Conservation (phyloP, 2,329 filamentous ascomycete species). For the Ilyonectria mors-panacis region DNA sequence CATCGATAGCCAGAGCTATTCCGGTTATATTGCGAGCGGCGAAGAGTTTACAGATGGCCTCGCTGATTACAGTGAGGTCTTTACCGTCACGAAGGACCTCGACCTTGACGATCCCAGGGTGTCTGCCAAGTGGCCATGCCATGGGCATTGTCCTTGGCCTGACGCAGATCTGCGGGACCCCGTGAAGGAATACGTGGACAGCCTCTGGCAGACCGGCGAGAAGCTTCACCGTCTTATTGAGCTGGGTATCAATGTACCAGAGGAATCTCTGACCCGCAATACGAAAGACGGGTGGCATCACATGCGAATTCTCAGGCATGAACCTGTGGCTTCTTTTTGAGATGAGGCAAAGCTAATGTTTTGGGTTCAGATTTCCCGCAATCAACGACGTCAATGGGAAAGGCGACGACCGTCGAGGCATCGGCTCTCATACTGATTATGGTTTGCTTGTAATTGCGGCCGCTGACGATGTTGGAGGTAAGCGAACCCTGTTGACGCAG, state of each 20-base stretch:
- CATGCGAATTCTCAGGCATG: conserved; percentile 62
- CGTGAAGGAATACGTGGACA: conserved; percentile 59
- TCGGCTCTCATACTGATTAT: conserved; percentile 68
- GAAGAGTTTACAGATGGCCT: conserved; percentile 65
- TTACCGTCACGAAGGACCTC: conserved; percentile 66
- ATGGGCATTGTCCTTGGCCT: conserved; percentile 65
- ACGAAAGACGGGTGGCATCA: conserved; percentile 68
- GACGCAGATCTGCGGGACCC: conserved; percentile 56
- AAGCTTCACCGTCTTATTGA: conserved; percentile 63
- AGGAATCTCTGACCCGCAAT: conserved; percentile 57
- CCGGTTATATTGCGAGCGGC: conserved; percentile 65
- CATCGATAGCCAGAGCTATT: conserved; percentile 61
- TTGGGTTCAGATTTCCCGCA: conserved; percentile 46
- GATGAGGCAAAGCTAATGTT: neutral
- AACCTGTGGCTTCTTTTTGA: conserved; percentile 30
- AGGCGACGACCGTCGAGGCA: conserved; percentile 64
- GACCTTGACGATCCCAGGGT: conserved; percentile 56
- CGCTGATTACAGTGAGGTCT: conserved; percentile 67
- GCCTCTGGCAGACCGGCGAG: conserved; percentile 59
- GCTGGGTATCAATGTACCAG: conserved; percentile 58
- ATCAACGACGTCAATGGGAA: conserved; percentile 61
- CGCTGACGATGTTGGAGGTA: conserved; percentile 65
- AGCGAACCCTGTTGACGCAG: conserved; percentile 10
- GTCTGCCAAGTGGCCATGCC: conserved; percentile 61
- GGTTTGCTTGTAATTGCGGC: conserved; percentile 66